These are phyloP conservation scores for Ilex paraguariensis DNA, from an alignment of 305 asterid genomes.

Conservation along the genomic window DNA sequence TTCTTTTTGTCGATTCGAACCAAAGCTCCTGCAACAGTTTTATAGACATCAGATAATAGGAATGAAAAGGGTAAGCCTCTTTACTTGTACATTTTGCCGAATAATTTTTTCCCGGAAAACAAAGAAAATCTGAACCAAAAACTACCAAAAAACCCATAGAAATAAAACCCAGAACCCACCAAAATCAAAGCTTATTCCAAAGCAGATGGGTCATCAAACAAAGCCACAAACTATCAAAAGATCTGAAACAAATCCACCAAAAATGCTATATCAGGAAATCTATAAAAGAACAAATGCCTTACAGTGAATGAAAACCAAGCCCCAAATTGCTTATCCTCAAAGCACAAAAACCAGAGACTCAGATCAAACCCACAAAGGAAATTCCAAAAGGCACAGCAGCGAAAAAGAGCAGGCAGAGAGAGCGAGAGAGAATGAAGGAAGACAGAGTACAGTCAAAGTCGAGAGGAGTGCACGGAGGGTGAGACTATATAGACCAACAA, in stretches of 20 bases:
- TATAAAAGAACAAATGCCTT: constrained; percentile 20
- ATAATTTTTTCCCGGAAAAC: too few species aligned
- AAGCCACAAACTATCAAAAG: constrained; percentile 1
- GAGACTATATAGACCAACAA: constrained; percentile 13
- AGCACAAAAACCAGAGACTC: constrained; percentile 7
- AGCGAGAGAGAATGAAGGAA: constrained; percentile 3
- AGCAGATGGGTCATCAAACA: background rate
- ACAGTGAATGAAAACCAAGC: constrained; percentile 24
- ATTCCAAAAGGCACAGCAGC: constrained; percentile 15
- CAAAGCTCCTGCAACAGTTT: constrained; percentile 31
- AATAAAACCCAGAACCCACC: background rate
- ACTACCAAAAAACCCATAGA: too few species aligned
- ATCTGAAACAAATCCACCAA: constrained; percentile 3
- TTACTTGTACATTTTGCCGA: too few species aligned
- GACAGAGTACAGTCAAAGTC: constrained; percentile 9
- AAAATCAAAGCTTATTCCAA: too few species aligned
- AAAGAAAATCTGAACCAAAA: too few species aligned
- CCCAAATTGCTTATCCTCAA: constrained; percentile 13
- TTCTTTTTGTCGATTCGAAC: constrained; percentile 2
- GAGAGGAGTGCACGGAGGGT: constrained; percentile 49
- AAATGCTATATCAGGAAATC: background rate
- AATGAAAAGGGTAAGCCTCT: background rate
- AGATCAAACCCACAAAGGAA: background rate
- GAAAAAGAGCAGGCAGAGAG: constrained; percentile 20
- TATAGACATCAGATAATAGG: background rate